Base-by-base conservation (phyloP, 768 basidiomycete species). In the Pisolithus marmoratus region DNA sequence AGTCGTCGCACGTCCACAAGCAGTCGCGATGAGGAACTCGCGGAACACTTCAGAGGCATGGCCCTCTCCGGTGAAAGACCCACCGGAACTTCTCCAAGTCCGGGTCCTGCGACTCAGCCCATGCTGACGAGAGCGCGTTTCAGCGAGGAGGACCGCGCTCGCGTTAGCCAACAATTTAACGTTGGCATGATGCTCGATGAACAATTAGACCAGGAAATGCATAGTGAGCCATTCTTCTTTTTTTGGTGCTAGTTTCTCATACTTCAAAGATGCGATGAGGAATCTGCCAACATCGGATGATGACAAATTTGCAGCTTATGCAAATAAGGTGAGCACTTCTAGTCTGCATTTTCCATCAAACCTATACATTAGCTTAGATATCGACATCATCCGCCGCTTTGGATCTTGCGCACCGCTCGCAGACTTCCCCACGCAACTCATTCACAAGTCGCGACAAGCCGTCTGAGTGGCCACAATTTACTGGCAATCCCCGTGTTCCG, bases 401-500 rank as follows among this genome's bases (percentile, higher is more conserved):
- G 60, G 94, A 97, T 68, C 79, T 97, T 36, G 94, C 95, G 15
- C 90, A 93, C 46, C 79, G 90, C 31, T 85, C 90, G 4, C 91
- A 90, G 65, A 86, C 86, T 6, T 85, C 88, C 14, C 83, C 86
- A 23, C 79, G 83, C 27, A 71, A 78, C 46, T 81, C 80, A 45
- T 82, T 82, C 54, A 64, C 74, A 27, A 68, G 71, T 54, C 82
- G 84, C 41, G 85, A 85, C 63, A 87, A 84, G 65, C 77, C 89
- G 8, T 92, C 92, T 1, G 94, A 96, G 66, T 97, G 94, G 94
- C 90, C 94, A 29, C 91, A 93, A 66, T 96, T 93, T 70, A 74
- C 81, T 43, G 80, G 79, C 24, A 76, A 77, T 44, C 64, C 76
- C 41, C 82, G 86, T 60, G 78, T 74, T 26, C 81, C 82, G 31